Conservation (phyloP, 345 rosid genomes). For the Trapa bicornis region DNA sequence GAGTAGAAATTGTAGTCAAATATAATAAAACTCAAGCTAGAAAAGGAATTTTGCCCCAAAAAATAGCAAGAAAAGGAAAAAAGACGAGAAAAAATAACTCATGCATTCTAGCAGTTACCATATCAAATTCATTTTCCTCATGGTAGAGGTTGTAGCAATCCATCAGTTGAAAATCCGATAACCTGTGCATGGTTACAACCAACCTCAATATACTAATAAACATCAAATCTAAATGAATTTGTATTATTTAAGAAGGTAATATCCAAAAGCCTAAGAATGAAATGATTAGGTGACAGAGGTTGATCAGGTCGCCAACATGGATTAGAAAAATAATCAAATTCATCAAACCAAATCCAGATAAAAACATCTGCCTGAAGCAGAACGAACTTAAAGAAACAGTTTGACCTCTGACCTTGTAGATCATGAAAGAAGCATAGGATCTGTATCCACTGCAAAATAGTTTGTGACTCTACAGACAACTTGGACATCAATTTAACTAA, state of each 20-base stretch:
- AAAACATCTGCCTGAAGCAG: background rate
- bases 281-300: no score
- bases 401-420: background rate
- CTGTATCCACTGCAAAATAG: background rate
- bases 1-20: background rate
- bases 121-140: constrained; percentile 86
- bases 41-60: no score
- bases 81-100: constrained; percentile 37
- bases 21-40: background rate
- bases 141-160: constrained; percentile 69
- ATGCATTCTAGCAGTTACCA: constrained; percentile 99
- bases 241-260: no score
- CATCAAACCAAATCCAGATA: background rate
- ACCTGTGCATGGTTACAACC: constrained; percentile 86
- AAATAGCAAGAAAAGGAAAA: background rate
- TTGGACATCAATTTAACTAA: no score
- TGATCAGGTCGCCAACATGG: background rate
- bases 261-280: no score
- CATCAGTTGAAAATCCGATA: constrained; percentile 87
- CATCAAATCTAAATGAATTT: background rate
- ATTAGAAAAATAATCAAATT: background rate
- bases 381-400: background rate
- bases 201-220: constrained; percentile 31
- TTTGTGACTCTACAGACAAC: background rate
- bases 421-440: background rate